Evolutionary conservation across 116 monocot species (phyloP).

Genomic region (Papilionanthe hybrid): DNA sequence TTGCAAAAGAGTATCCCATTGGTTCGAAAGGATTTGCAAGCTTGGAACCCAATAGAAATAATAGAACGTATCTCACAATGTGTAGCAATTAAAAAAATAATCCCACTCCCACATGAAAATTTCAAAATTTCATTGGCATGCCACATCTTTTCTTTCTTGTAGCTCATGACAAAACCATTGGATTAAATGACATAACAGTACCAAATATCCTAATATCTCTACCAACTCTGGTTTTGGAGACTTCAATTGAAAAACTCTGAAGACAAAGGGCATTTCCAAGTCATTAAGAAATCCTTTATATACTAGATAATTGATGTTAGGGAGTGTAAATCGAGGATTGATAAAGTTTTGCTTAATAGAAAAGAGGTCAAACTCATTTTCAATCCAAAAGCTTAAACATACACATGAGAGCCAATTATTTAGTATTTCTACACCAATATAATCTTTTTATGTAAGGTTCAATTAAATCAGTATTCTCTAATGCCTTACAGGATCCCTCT

Average conservation of each 20-base stretch:
- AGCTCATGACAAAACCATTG: too few relatives aligned
- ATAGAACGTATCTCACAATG: not conserved
- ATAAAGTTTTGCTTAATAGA: not conserved
- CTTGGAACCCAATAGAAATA: not conserved
- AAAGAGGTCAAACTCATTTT: not conserved
- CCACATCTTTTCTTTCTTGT: too few relatives aligned
- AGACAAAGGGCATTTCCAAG: not conserved
- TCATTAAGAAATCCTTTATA: not conserved
- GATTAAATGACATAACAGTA: too few relatives aligned
- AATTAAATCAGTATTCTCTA: not conserved
- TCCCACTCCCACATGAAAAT: not conserved
- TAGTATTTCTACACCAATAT: not conserved
- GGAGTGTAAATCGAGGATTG: too few relatives aligned
- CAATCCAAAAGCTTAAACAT: not conserved
- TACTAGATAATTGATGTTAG: not conserved
- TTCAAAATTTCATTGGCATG: not conserved
- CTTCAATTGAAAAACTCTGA: not conserved
- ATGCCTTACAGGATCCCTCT: not conserved
- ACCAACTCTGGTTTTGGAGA: not conserved
- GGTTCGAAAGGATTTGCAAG: not conserved
- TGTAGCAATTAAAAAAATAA: not conserved
- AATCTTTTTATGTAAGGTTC: not conserved
- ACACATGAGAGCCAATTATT: not conserved
- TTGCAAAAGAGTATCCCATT: not conserved
- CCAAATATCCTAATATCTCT: not conserved